phyloP scores from a whole-genome alignment of 148 eudicot species.

The Vaccinium vitisidaea region DNA sequence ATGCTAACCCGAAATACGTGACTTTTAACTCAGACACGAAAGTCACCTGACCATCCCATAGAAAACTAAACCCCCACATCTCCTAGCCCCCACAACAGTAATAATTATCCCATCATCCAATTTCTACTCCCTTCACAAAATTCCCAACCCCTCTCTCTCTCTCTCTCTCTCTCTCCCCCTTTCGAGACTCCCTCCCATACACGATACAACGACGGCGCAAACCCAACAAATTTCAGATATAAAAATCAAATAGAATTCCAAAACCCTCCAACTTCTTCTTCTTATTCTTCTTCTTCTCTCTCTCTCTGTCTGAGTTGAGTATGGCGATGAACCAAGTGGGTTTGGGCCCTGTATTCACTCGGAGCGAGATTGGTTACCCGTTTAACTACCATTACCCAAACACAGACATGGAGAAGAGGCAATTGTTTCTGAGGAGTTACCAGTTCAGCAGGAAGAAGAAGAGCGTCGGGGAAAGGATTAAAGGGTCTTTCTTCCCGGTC shows the following conservation, averaged over 20 bases:
- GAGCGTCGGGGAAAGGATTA: slow-evolving; percentile 45
- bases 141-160: neutral
- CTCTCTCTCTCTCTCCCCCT: neutral
- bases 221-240: neutral
- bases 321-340: slow-evolving; percentile 23
- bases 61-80: neutral
- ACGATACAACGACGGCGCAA: neutral
- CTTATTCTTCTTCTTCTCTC: too few species aligned
- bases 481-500: slow-evolving; percentile 47
- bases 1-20: neutral
- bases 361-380: slow-evolving; percentile 23
- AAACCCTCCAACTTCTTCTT: neutral
- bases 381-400: neutral
- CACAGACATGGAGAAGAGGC: slow-evolving; percentile 69
- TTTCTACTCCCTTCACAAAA: neutral
- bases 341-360: slow-evolving; percentile 19
- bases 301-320: neutral
- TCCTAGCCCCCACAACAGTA: too few species aligned
- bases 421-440: slow-evolving; percentile 79
- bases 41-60: neutral
- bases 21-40: neutral
- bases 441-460: slow-evolving; percentile 73
- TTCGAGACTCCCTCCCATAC: neutral
- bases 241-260: neutral
- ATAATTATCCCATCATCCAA: neutral